Evolutionary conservation across 768 basidiomycete genomes (phyloP), one percentile per base, ranked within the genome.

Genomic region (Tulasnella sp.): DNA sequence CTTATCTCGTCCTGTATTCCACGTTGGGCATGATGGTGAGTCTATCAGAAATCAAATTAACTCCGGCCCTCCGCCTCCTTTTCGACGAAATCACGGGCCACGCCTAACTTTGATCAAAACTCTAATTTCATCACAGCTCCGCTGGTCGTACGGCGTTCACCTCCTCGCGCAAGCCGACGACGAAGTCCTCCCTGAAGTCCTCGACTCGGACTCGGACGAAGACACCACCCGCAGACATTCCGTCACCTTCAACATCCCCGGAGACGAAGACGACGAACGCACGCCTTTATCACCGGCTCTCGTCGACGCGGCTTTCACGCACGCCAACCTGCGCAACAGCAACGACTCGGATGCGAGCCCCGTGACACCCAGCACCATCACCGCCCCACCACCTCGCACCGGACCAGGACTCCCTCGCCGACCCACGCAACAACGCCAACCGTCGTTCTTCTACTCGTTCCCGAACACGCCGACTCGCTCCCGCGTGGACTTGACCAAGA

Each of bases 21-120:
- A 98, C 97, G 0, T 88, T 99, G 42, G 98, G 98, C 68, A 97
- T 97, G 96, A 91, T 98, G 83, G 94, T 96, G 83, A 82, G 92
- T 58, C 58, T 38, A 36, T 21, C 24, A n/a, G n/a, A 31, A 19
- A 24, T 9, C 21, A 31, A 62, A 68, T 27, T 7, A 36, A 36
- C 62, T 34, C 9, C 31, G 31, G 24, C n/a, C n/a, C n/a, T n/a
- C 88, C 40, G 27, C 76, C 44, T 71, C 52, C 31, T 58, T 58
- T 14, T 31, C 27, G 2, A n/a, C 24, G 24, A 27, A 27, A 62
- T 62, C 31, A 34, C 58, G n/a, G 9, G 58, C 58, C 31, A 36
- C 3, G 62, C 62, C 10, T 68, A 68, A 68, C 62, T 18, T 36
- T 68, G 31, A 18, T 1, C 56, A 7, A 9, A 21, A 9, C 58